Conservation (phyloP, 108 stramenopile species). For the Thalassiosira profunda region DNA sequence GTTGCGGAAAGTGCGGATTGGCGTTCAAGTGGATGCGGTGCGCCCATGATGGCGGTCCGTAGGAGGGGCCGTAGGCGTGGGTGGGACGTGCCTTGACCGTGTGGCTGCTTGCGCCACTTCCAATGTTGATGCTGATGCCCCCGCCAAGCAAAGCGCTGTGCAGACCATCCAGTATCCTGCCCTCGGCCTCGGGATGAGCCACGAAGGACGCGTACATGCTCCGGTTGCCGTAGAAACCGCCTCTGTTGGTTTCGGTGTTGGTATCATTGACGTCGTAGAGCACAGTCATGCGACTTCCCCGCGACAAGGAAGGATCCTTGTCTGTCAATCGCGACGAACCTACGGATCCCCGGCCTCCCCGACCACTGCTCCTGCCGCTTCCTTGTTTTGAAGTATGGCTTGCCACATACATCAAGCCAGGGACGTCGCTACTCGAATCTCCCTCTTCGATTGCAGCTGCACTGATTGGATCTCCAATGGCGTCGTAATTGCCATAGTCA, state of each 20-base stretch:
- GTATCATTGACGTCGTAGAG: constrained; percentile 14
- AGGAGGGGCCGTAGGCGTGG: constrained; percentile 69
- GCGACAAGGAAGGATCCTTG: constrained; percentile 6
- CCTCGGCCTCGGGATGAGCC: constrained; percentile 78
- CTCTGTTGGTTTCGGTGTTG: too few relatives aligned
- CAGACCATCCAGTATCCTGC: constrained; percentile 37
- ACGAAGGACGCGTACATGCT: constrained; percentile 67
- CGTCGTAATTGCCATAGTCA: constrained; percentile 29
- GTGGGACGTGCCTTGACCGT: constrained; percentile 45
- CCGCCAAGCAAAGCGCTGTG: constrained; percentile 62
- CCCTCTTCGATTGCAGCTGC: constrained; percentile 52
- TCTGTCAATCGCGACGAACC: too few relatives aligned
- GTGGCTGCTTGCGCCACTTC: background rate
- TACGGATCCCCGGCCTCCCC: background rate
- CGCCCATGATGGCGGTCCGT: constrained; percentile 36
- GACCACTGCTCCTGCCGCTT: constrained; percentile 1
- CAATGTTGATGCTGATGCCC: background rate
- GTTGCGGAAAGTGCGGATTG: background rate
- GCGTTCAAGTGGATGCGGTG: background rate
- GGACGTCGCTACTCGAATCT: background rate
- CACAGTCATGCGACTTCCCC: constrained; percentile 43
- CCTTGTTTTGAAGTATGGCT: constrained; percentile 50
- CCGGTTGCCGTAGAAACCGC: constrained; percentile 46
- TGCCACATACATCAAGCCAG: constrained; percentile 64
- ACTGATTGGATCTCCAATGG: constrained; percentile 55